Conservation (phyloP, 1,284 basidiomycete species). For the Chalciporus sp. region DNA sequence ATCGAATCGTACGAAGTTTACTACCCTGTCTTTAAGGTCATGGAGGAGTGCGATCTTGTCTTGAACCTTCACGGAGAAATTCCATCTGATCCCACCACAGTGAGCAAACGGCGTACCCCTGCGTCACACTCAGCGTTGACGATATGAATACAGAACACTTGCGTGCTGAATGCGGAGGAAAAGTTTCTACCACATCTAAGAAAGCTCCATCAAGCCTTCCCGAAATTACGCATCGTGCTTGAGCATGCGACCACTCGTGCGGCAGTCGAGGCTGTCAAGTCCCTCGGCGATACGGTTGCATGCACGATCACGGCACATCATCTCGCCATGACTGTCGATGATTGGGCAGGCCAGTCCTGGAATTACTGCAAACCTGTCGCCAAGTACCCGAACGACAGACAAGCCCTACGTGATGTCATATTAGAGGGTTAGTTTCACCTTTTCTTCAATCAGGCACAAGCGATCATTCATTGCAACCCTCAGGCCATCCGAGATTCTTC, state of each 20-base stretch:
- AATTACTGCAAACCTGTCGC: slow-evolving; percentile 99
- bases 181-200: slow-evolving; percentile 89
- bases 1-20: slow-evolving; percentile 97
- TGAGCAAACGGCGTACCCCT: slow-evolving; percentile 39
- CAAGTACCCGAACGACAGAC: slow-evolving; percentile 91
- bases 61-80: slow-evolving; percentile 98
- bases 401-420: slow-evolving; percentile 83
- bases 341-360: slow-evolving; percentile 96
- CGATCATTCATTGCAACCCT: slow-evolving; percentile 3
- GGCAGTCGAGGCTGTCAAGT: slow-evolving; percentile 89
- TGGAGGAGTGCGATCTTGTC: slow-evolving; percentile 93
- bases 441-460: neutral
- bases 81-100: slow-evolving; percentile 83
- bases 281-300: slow-evolving; percentile 86
- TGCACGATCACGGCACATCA: slow-evolving; percentile 99
- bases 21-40: slow-evolving; percentile 92
- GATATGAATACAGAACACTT: slow-evolving; percentile 69
- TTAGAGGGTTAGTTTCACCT: slow-evolving; percentile 57
- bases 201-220: slow-evolving; percentile 85
- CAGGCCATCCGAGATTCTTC: slow-evolving; percentile 95
- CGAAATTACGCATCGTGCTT: slow-evolving; percentile 93
- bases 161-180: slow-evolving; percentile 93
- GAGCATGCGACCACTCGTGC: slow-evolving; percentile 99
- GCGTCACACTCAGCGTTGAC: slow-evolving; percentile 7
- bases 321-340: slow-evolving; percentile 91